Percentiles rank a stretch among this genome's conserved stretches.
Evolutionary conservation across 2,329 filamentous ascomycete species (phyloP).

Genomic region (Colletotrichum trifolii): DNA sequence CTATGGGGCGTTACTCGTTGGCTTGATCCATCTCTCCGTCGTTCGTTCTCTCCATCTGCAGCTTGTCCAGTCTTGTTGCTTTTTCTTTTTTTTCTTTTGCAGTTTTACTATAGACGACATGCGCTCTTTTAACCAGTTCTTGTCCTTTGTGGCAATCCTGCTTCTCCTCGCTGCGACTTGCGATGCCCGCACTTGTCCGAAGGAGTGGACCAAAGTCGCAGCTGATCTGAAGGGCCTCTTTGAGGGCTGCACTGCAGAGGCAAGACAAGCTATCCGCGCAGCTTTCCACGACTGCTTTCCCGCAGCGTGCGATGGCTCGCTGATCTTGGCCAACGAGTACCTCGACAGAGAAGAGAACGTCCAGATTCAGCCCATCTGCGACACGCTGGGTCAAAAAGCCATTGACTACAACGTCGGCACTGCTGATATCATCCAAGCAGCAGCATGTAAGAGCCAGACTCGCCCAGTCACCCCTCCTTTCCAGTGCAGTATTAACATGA

Average conservation of each 20-base stretch:
- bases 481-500: neutral
- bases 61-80: too few species aligned
- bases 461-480: rapidly evolving
- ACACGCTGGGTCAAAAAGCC: slow-evolving; percentile 21
- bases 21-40: too few species aligned
- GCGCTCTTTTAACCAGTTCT: neutral
- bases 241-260: slow-evolving; percentile 2
- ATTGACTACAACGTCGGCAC: slow-evolving; percentile 17
- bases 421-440: slow-evolving; percentile 26
- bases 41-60: neutral
- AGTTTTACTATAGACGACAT: neutral
- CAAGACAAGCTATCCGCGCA: slow-evolving; percentile 20
- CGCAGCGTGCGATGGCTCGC: slow-evolving; percentile 19
- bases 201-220: slow-evolving; percentile 17
- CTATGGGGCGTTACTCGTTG: too few species aligned
- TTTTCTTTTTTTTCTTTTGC: too few species aligned
- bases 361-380: slow-evolving; percentile 24
- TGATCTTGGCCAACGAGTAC: slow-evolving; percentile 25
- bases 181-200: slow-evolving; percentile 7
- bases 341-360: slow-evolving; percentile 22
- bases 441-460: slow-evolving; percentile 10
- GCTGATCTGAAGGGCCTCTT: slow-evolving; percentile 18
- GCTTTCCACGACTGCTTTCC: slow-evolving; percentile 27
- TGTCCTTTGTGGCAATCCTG: neutral
- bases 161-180: neutral